Evolutionary conservation across 305 asterid species (phyloP).

Genomic region (Solanum hybrid): DNA sequence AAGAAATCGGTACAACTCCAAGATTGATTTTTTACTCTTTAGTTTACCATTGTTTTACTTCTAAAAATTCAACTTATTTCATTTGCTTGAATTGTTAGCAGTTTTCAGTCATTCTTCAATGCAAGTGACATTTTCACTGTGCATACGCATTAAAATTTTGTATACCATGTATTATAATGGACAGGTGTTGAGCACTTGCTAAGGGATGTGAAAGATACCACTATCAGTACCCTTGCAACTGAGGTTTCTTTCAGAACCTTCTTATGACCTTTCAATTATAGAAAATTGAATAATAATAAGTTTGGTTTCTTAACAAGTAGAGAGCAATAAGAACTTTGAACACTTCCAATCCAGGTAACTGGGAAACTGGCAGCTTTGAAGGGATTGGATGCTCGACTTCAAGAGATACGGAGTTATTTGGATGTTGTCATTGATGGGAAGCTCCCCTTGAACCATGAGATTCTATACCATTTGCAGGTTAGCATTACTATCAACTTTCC

Average conservation of each 20-base stretch:
- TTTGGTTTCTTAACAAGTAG: not conserved
- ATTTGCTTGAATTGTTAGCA: not conserved
- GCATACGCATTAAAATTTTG: not conserved
- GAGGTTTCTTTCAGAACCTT: conserved; percentile 82
- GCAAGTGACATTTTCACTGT: not conserved
- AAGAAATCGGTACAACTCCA: conserved; percentile 65
- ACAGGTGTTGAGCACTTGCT: conserved; percentile 92
- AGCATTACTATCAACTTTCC: not conserved
- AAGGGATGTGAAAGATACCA: conserved; percentile 93
- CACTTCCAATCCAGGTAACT: conserved; percentile 49
- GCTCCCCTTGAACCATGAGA: conserved; percentile 93
- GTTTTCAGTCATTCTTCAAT: not conserved
- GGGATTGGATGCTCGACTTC: conserved; percentile 88
- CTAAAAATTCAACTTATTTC: not conserved
- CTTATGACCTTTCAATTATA: not conserved
- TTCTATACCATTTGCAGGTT: conserved; percentile 94
- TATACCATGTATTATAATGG: conserved; percentile 11
- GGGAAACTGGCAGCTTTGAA: conserved; percentile 91
- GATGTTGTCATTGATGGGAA: conserved; percentile 76
- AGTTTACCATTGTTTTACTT: not conserved
- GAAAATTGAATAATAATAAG: not conserved
- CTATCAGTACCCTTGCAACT: conserved; percentile 91
- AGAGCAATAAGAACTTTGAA: not conserved
- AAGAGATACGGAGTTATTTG: conserved; percentile 80
- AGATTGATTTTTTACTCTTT: not conserved